Evolutionary conservation across 257 asterid genomes (phyloP), one percentile per base, ranked within the genome.

Genomic region (Pogostemon cablin): DNA sequence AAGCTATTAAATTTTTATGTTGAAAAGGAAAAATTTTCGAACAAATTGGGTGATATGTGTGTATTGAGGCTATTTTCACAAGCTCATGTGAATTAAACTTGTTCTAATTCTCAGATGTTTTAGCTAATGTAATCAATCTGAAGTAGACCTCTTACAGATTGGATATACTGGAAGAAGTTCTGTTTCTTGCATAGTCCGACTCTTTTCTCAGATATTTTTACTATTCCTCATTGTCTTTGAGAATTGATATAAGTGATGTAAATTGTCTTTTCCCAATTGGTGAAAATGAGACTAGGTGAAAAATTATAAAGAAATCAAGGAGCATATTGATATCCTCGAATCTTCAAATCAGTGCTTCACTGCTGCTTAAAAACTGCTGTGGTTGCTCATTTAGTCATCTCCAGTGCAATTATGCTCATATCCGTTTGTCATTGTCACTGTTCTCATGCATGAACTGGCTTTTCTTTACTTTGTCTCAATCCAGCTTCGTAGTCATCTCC

Each of bases 1-100:
- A 49, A 57, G 71, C 66, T n/a, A 60, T 25, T 25, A 49, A 50
- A 67, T 64, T 48, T 17, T 38, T 69, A 35, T 64, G 79, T 47
- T 52, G 42, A 34, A 35, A 61, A 32, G 47, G 20, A 12, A 3
- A 59, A 38, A 32, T 46, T 39, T 3, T 35, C 47, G 53, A 73
- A 48, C 57, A 65, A 38, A 77, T 55, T 40, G 2, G 54, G 46
- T 34, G 6, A 42, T 47, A 35, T 4, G 43, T 7, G 25, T 59
- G 42, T 6, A 37, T 49, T 48, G 48, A 34, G 9, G 11, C 46
- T 62, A 25, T 53, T 49, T 61, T 48, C 68, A 61, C 44, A 20
- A 54, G 49, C 56, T 58, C 44, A 62, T 64, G n/a, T 50, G 56
- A 46, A 42, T 62, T 54, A 52, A 52, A 43, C 70, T 50, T 11